These are phyloP conservation scores for Fomitopsis palustris DNA, from an alignment of 1,284 basidiomycete genomes.

Conservation along the genomic window DNA sequence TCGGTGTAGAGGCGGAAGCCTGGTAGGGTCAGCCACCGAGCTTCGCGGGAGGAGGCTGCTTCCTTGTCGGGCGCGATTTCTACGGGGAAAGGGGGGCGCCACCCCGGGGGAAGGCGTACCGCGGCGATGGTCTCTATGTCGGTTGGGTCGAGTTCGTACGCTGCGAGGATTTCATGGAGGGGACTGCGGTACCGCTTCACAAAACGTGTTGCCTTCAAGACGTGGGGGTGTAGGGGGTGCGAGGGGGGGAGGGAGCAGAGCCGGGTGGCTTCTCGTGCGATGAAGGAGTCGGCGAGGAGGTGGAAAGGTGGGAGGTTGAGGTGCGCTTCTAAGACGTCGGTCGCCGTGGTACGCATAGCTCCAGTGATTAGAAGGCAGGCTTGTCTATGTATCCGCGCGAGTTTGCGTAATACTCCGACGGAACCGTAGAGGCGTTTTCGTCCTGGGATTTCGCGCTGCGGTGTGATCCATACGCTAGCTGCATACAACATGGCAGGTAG, in stretches of 20 bases:
- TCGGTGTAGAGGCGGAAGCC: constrained; percentile 15
- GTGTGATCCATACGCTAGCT: constrained; percentile 31
- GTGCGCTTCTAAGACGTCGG: constrained; percentile 29
- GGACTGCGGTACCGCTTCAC: constrained; percentile 16
- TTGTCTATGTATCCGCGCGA: constrained; percentile 29
- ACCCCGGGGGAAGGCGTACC: no score
- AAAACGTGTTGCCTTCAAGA: constrained; percentile 7
- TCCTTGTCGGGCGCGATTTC: constrained; percentile 7
- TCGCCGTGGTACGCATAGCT: constrained; percentile 29
- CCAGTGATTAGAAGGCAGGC: constrained; percentile 32
- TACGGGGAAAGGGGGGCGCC: constrained; percentile 8
- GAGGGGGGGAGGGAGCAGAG: constrained; percentile 28
- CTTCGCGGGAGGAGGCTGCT: constrained; percentile 1
- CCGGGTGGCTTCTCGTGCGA: constrained; percentile 25
- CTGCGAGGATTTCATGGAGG: no score
- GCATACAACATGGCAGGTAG: constrained; percentile 35
- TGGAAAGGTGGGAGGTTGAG: constrained; percentile 30
- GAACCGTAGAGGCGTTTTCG: constrained; percentile 12
- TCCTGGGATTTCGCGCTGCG: constrained; percentile 13
- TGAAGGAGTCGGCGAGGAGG: constrained; percentile 21
- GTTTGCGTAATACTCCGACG: background rate
- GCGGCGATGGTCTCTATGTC: no score
- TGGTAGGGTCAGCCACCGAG: background rate
- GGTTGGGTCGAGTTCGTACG: no score
- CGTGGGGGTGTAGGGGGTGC: constrained; percentile 28